phyloP scores from a whole-genome alignment of 257 asterid genomes.

The Leonotis leonurus region DNA sequence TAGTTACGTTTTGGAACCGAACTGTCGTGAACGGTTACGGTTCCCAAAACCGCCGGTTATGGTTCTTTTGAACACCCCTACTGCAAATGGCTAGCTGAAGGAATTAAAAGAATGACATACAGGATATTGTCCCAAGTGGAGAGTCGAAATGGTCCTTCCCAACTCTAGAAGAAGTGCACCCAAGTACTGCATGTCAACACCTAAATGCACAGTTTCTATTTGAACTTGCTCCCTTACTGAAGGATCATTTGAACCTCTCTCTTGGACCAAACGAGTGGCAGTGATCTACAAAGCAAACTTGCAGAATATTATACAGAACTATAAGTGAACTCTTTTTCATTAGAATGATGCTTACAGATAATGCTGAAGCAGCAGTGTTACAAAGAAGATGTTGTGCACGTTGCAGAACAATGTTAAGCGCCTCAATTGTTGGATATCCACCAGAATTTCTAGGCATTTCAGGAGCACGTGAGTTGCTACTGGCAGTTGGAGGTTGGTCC shows the following conservation, averaged over 20 bases:
- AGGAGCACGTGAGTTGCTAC: constrained; percentile 23
- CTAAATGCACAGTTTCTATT: constrained; percentile 52
- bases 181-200: constrained; percentile 78
- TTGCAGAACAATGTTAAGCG: constrained; percentile 50
- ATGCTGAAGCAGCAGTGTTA: constrained; percentile 50
- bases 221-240: constrained; percentile 62
- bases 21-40: too few species aligned
- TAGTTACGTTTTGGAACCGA: too few species aligned
- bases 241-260: constrained; percentile 51
- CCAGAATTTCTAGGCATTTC: constrained; percentile 54
- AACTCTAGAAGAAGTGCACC: constrained; percentile 85
- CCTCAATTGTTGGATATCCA: constrained; percentile 61
- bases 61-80: too few species aligned
- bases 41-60: too few species aligned
- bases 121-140: constrained; percentile 72
- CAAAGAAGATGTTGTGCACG: constrained; percentile 67
- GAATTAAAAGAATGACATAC: constrained; percentile 35
- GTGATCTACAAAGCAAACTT: constrained; percentile 49
- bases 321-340: not conserved
- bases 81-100: constrained; percentile 10
- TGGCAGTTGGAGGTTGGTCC: constrained; percentile 38
- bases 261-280: constrained; percentile 66
- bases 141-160: constrained; percentile 80
- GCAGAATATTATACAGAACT: constrained; percentile 32
- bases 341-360: constrained; percentile 54